phyloP scores from a whole-genome alignment of 495 filamentous ascomycete species.

The Amorphotheca resinae region DNA sequence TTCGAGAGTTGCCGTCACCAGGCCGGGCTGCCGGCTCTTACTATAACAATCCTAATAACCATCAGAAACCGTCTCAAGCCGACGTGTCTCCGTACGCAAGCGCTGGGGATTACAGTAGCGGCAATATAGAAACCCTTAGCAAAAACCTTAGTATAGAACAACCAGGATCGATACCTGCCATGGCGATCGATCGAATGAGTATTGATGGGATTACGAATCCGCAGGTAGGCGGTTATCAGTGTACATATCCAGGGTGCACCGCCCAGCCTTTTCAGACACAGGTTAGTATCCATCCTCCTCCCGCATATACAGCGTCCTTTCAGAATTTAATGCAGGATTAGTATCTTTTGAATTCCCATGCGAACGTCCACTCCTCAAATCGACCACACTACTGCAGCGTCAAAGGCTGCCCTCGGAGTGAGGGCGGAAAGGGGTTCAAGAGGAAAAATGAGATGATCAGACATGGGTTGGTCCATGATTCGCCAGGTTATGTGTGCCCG shows the following conservation, averaged over 20 bases:
- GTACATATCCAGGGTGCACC: slow-evolving; percentile 61
- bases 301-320: neutral
- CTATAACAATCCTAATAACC: neutral
- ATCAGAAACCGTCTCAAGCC: slow-evolving; percentile 1
- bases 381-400: slow-evolving; percentile 89
- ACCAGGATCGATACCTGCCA: slow-evolving; percentile 16
- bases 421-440: slow-evolving; percentile 92
- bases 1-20: slow-evolving; percentile 6
- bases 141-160: slow-evolving; percentile 20
- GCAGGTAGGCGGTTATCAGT: slow-evolving; percentile 30
- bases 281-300: slow-evolving; percentile 4
- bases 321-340: slow-evolving; percentile 28
- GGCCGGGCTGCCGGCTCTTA: neutral
- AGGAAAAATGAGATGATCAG: slow-evolving; percentile 99
- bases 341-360: slow-evolving; percentile 71
- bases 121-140: slow-evolving; percentile 18
- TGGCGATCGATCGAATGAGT: slow-evolving; percentile 34
- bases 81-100: neutral
- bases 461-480: slow-evolving; percentile 89
- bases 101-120: slow-evolving; percentile 17
- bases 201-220: slow-evolving; percentile 36
- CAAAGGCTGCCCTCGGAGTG: slow-evolving; percentile 59
- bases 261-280: slow-evolving; percentile 90
- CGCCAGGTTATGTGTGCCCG: slow-evolving; percentile 92
- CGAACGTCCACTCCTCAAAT: slow-evolving; percentile 86